Evolutionary conservation across 228 moss, liverwort and hornwort genomes (phyloP).

Genomic region (Sphagnum fallax): DNA sequence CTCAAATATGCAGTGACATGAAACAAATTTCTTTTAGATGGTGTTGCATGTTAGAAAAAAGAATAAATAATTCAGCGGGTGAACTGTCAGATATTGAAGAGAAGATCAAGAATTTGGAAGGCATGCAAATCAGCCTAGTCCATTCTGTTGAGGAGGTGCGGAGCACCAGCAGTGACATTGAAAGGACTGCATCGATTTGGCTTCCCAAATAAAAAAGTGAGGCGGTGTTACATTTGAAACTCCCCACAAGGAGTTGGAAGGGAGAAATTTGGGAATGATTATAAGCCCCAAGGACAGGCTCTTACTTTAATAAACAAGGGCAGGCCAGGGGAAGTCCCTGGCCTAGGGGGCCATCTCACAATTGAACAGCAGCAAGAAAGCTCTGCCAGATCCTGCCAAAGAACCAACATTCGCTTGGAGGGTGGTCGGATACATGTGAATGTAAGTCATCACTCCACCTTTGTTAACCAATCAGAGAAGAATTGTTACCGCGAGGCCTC

Average conservation of each 20-base stretch:
- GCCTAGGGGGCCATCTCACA: conserved; percentile 20
- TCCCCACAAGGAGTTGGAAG: conserved; percentile 30
- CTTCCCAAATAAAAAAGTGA: conserved; percentile 10
- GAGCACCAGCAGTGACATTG: too few species aligned
- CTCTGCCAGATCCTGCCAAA: conserved; percentile 34
- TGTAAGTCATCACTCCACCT: conserved; percentile 20
- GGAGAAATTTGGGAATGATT: conserved; percentile 3
- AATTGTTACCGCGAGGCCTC: background rate
- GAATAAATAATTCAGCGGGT: too few species aligned
- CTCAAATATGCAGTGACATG: too few species aligned
- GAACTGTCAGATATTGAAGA: too few species aligned
- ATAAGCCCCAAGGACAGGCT: conserved; percentile 5
- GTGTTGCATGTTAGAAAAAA: too few species aligned
- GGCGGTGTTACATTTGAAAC: conserved; percentile 21
- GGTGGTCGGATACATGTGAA: conserved; percentile 51
- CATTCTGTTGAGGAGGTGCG: too few species aligned
- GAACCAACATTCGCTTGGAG: conserved; percentile 65
- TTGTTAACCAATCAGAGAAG: conserved; percentile 23
- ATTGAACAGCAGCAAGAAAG: conserved; percentile 36
- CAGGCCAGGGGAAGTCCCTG: conserved; percentile 21
- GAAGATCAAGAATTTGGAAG: too few species aligned
- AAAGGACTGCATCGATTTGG: too few species aligned
- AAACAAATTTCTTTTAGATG: too few species aligned
- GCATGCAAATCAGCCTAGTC: too few species aligned
- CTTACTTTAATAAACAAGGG: conserved; percentile 26